Conservation (phyloP, 371 early-diverging fungal genomes). For the Syncephalastrum sp. region DNA sequence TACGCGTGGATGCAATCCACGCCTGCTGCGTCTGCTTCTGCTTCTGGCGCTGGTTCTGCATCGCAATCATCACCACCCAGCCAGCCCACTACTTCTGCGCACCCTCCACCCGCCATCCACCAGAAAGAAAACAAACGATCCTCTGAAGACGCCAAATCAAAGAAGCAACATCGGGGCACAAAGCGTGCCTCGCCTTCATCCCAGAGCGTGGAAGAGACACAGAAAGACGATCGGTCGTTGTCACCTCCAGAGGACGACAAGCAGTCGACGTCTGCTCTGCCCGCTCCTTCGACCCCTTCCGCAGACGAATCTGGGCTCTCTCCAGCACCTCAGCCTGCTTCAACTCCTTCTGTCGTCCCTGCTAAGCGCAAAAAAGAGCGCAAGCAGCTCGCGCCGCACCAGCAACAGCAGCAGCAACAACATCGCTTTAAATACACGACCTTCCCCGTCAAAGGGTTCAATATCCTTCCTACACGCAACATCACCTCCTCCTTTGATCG, state of each 20-base stretch:
- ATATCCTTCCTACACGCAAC: slow-evolving; percentile 49
- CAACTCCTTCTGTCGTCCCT: not conserved
- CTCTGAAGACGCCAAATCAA: not conserved
- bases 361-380: not conserved
- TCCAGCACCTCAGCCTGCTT: not conserved
- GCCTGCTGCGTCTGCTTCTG: slow-evolving; percentile 8
- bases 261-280: too few species aligned
- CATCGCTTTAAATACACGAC: slow-evolving; percentile 48
- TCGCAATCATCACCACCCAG: too few species aligned
- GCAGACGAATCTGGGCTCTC: not conserved
- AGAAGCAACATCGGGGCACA: not conserved
- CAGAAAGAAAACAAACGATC: not conserved
- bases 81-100: not conserved
- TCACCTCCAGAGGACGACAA: too few species aligned
- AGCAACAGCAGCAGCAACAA: slow-evolving; percentile 10
- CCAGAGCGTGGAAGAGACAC: too few species aligned
- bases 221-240: too few species aligned
- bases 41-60: too few species aligned
- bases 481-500: slow-evolving; percentile 42
- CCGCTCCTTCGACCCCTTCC: too few species aligned
- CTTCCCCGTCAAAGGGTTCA: slow-evolving; percentile 49
- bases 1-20: slow-evolving; percentile 53
- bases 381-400: not conserved
- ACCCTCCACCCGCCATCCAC: slow-evolving; percentile 2
- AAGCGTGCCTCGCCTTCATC: too few species aligned